Evolutionary conservation across 139 green algal species (phyloP).

Genomic region (Spirogloea muscicola): DNA sequence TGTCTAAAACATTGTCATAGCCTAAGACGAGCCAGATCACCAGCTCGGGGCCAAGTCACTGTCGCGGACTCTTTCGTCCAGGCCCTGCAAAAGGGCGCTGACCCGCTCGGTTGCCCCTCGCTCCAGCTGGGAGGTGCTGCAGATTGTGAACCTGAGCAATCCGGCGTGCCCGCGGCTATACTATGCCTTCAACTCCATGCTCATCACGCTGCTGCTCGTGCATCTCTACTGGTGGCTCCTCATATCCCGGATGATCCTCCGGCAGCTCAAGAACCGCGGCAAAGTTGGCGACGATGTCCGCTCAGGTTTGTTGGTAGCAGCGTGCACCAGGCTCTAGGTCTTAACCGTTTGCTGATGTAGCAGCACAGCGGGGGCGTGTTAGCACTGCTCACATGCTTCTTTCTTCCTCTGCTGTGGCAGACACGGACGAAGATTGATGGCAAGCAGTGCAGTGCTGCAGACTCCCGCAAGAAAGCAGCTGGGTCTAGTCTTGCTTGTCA

Average conservation of each 20-base stretch:
- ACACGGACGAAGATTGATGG: no score
- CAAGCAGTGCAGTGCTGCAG: no score
- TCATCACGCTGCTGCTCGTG: slow-evolving; percentile 57
- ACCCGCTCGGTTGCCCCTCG: background rate
- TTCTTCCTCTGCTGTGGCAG: no score
- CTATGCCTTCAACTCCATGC: slow-evolving; percentile 50
- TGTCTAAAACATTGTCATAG: background rate
- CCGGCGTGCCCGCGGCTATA: slow-evolving; percentile 38
- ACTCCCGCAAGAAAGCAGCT: no score
- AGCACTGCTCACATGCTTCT: no score
- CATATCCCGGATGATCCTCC: slow-evolving; percentile 51
- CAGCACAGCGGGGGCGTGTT: no score
- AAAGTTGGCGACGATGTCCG: slow-evolving; percentile 33
- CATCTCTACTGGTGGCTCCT: slow-evolving; percentile 77
- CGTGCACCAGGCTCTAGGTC: no score
- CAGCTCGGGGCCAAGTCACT: background rate
- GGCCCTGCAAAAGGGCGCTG: background rate
- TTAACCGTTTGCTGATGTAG: no score
- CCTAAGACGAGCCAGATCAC: background rate
- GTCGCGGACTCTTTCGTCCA: background rate
- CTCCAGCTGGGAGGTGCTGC: slow-evolving; percentile 2
- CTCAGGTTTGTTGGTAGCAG: slow-evolving; percentile 37
- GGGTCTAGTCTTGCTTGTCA: no score
- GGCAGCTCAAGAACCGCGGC: slow-evolving; percentile 29
- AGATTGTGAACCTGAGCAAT: slow-evolving; percentile 33